Percentiles rank a stretch among this genome's conserved stretches.
Conservation (phyloP, 176 grass and related monocot genomes). For the Carex littledalei region DNA sequence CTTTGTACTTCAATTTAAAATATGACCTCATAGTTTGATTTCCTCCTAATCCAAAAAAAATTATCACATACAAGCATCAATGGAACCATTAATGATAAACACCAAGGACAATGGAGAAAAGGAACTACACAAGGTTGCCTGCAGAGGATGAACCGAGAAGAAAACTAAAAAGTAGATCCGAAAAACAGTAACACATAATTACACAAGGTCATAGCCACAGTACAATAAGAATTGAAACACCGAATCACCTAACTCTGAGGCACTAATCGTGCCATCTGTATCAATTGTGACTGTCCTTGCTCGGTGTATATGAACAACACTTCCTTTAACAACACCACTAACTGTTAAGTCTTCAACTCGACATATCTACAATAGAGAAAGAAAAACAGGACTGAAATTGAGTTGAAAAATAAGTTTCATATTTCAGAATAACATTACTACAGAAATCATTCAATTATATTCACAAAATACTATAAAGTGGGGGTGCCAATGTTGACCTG, state of each 20-base stretch:
- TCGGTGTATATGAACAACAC: constrained; percentile 95
- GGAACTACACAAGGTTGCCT: not conserved
- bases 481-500: not conserved
- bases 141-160: not conserved
- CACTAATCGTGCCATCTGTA: constrained; percentile 70
- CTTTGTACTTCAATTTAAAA: constrained; percentile 16
- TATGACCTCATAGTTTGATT: not conserved
- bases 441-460: not conserved
- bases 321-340: constrained; percentile 70
- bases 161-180: not conserved
- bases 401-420: not conserved
- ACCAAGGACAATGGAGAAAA: not conserved
- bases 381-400: not conserved
- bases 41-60: not conserved
- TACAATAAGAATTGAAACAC: constrained; percentile 29
- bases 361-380: constrained; percentile 59
- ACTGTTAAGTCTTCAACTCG: constrained; percentile 92
- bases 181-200: not conserved
- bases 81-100: not conserved
- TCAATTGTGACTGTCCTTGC: constrained; percentile 83
- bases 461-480: not conserved
- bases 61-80: not conserved
- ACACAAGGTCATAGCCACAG: not conserved
- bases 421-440: not conserved
- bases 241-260: constrained; percentile 97